These are phyloP conservation scores for Plectosphaerella cucumerina DNA, from an alignment of 2,329 filamentous ascomycete species.

Conservation along the genomic window DNA sequence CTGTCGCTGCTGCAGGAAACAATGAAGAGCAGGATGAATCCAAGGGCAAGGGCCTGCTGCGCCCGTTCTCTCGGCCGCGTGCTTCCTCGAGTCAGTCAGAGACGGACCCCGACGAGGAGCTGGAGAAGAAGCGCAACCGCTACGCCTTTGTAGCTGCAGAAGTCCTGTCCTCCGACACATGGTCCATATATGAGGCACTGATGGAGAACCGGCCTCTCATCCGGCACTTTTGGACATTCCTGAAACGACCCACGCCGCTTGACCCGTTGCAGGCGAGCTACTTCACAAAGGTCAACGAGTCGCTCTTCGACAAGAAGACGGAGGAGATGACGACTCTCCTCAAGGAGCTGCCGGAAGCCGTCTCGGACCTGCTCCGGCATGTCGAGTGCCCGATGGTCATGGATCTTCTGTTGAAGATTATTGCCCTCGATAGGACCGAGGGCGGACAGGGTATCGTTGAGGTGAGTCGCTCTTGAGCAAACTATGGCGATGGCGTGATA, in stretches of 20 bases:
- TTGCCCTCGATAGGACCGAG: slow-evolving; percentile 89
- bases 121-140: slow-evolving; percentile 86
- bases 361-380: slow-evolving; percentile 83
- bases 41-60: slow-evolving; percentile 35
- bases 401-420: slow-evolving; percentile 94
- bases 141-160: slow-evolving; percentile 94
- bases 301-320: slow-evolving; percentile 96
- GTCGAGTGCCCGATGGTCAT: slow-evolving; percentile 98
- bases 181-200: slow-evolving; percentile 91
- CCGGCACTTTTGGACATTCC: slow-evolving; percentile 84
- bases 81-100: slow-evolving; percentile 49
- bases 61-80: slow-evolving; percentile 47
- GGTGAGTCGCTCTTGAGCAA: slow-evolving; percentile 48
- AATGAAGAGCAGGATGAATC: slow-evolving; percentile 44
- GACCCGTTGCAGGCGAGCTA: slow-evolving; percentile 94
- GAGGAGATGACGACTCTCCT: slow-evolving; percentile 93
- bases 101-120: slow-evolving; percentile 55
- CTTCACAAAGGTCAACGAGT: slow-evolving; percentile 98
- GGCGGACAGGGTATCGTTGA: slow-evolving; percentile 91
- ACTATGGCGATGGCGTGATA: not conserved
- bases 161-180: slow-evolving; percentile 90
- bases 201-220: slow-evolving; percentile 79
- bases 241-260: slow-evolving; percentile 77
- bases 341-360: slow-evolving; percentile 75
- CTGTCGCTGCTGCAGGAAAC: slow-evolving; percentile 46